These are phyloP conservation scores for Suillus variegatus DNA, from an alignment of 768 basidiomycete species.

Conservation along the genomic window DNA sequence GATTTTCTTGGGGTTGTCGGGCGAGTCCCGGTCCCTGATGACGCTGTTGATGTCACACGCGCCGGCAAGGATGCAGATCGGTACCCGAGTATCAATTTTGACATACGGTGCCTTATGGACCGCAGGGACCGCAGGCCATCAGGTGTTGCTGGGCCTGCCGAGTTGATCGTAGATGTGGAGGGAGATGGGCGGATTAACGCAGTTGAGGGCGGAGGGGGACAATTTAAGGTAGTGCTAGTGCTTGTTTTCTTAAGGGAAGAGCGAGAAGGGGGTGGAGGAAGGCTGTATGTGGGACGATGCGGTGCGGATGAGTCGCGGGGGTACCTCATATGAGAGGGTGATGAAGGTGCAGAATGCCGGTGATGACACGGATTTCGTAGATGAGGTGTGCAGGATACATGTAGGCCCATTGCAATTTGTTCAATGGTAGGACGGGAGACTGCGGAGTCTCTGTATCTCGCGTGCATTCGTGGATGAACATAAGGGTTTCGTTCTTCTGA, in stretches of 20 bases:
- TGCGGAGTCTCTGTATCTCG: slow-evolving; percentile 41
- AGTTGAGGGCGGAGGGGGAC: slow-evolving; percentile 19
- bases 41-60: slow-evolving; percentile 31
- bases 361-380: slow-evolving; percentile 38
- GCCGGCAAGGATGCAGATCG: slow-evolving; percentile 39
- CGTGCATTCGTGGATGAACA: slow-evolving; percentile 34
- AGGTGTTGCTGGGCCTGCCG: slow-evolving; percentile 29
- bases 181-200: slow-evolving; percentile 21
- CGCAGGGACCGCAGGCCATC: slow-evolving; percentile 31
- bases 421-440: slow-evolving; percentile 61
- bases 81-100: slow-evolving; percentile 49
- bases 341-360: slow-evolving; percentile 19
- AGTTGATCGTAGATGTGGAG: slow-evolving; percentile 38
- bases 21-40: slow-evolving; percentile 35
- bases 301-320: slow-evolving; percentile 28
- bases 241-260: slow-evolving; percentile 65
- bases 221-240: slow-evolving; percentile 22
- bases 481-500: slow-evolving; percentile 38
- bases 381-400: slow-evolving; percentile 76
- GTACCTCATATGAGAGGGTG: slow-evolving; percentile 25
- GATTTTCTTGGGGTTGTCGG: slow-evolving; percentile 55
- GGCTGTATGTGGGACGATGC: slow-evolving; percentile 27
- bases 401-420: slow-evolving; percentile 82
- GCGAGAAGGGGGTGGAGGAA: slow-evolving; percentile 59
- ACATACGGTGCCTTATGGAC: slow-evolving; percentile 51